Evolutionary conservation across 1,284 basidiomycete species (phyloP).

Genomic region (Sporisorium graminicola): DNA sequence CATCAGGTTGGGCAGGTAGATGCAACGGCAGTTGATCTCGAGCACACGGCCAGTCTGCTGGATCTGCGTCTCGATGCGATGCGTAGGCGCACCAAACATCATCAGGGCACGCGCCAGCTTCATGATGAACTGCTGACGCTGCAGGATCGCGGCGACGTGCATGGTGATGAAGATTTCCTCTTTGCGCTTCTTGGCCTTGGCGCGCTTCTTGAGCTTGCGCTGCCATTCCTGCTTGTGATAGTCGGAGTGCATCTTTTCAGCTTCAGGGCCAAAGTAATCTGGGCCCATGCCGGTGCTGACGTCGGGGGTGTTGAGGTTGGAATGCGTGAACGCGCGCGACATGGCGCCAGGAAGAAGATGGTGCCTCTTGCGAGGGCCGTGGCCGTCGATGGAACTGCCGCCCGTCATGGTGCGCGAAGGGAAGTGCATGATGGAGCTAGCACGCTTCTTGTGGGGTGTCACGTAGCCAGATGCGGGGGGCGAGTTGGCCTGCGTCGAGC

Average conservation of each 20-base stretch:
- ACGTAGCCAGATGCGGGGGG: constrained; percentile 31
- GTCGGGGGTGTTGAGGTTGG: constrained; percentile 59
- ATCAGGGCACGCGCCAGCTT: constrained; percentile 90
- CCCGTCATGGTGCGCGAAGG: constrained; percentile 45
- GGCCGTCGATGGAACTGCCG: constrained; percentile 36
- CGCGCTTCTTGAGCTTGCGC: constrained; percentile 63
- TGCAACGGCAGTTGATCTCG: constrained; percentile 84
- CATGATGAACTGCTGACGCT: constrained; percentile 88
- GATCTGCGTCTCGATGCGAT: constrained; percentile 87
- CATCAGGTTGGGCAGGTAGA: constrained; percentile 88
- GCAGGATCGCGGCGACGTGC: constrained; percentile 87
- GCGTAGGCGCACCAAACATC: constrained; percentile 94
- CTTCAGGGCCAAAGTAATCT: constrained; percentile 61
- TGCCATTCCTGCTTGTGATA: constrained; percentile 64
- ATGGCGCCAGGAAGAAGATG: constrained; percentile 30
- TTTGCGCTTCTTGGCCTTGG: constrained; percentile 64
- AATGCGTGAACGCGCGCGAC: constrained; percentile 49
- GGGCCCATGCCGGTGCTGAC: constrained; percentile 29
- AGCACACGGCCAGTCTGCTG: constrained; percentile 86
- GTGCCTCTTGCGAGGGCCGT: constrained; percentile 21
- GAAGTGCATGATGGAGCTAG: constrained; percentile 50
- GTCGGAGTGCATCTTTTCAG: constrained; percentile 46
- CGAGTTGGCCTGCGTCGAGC: constrained; percentile 47
- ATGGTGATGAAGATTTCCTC: constrained; percentile 77
- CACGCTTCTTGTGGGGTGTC: constrained; percentile 48